Conservation (phyloP, 2,329 filamentous ascomycete genomes). For the Simplicillium sp. region DNA sequence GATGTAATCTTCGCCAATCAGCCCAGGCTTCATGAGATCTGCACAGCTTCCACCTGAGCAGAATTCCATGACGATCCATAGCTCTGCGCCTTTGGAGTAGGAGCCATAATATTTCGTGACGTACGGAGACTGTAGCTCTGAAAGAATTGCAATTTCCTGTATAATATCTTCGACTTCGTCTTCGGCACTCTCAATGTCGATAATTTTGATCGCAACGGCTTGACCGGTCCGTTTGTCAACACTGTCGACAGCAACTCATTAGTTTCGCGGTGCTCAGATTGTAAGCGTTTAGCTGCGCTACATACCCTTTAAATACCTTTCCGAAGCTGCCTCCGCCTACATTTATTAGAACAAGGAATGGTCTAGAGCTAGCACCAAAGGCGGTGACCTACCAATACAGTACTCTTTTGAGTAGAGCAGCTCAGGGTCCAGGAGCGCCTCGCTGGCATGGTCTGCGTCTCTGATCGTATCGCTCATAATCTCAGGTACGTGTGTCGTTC, state of each 20-base stretch:
- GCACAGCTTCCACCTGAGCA: conserved; percentile 95
- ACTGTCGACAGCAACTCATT: conserved; percentile 31
- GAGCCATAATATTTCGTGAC: conserved; percentile 98
- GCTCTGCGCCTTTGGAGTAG: conserved; percentile 86
- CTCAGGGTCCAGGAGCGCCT: conserved; percentile 66
- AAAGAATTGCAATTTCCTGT: conserved; percentile 95
- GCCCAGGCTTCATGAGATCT: conserved; percentile 88
- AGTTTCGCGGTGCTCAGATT: conserved; percentile 1
- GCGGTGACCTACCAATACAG: conserved; percentile 58
- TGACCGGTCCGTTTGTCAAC: conserved; percentile 90
- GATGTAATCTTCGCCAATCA: conserved; percentile 91
- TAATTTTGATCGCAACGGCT: conserved; percentile 95
- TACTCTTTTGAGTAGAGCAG: conserved; percentile 88
- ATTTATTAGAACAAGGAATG: conserved; percentile 1
- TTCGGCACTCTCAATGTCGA: conserved; percentile 97
- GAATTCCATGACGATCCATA: conserved; percentile 99
- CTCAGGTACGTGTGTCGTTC: conserved; percentile 4
- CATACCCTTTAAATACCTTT: conserved; percentile 94
- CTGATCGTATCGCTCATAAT: conserved; percentile 40
- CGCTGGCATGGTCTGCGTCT: conserved; percentile 36
- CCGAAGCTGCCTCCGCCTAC: conserved; percentile 93
- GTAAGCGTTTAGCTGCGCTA: conserved; percentile 5
- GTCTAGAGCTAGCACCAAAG: too few relatives aligned
- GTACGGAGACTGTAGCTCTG: conserved; percentile 89
- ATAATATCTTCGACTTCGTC: conserved; percentile 99